Evolutionary conservation across 2,329 filamentous ascomycete species (phyloP).

Genomic region (Ophioceras dolichostomum): DNA sequence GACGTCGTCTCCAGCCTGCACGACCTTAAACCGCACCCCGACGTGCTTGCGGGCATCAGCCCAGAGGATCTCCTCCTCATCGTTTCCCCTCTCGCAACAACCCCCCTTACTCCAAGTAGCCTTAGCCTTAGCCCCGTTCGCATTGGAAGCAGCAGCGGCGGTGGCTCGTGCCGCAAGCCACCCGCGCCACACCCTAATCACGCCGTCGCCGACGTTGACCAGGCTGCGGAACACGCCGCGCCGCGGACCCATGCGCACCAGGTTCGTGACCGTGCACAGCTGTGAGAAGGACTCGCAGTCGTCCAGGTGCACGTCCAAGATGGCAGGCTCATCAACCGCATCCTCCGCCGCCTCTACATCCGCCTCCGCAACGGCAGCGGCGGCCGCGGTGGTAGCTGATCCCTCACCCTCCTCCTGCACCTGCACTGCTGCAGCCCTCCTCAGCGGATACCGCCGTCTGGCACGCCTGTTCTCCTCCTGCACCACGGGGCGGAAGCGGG

Average conservation of each 20-base stretch:
- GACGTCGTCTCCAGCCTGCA: conserved; percentile 27
- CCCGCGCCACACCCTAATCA: conserved; percentile 58
- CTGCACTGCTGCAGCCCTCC: conserved; percentile 3
- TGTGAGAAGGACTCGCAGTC: conserved; percentile 63
- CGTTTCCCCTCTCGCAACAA: no score
- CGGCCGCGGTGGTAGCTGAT: conserved; percentile 4
- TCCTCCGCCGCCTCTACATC: conserved; percentile 6
- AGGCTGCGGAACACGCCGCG: conserved; percentile 51
- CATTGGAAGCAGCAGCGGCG: conserved; percentile 29
- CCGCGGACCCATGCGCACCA: conserved; percentile 53
- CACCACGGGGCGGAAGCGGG: conserved; percentile 54
- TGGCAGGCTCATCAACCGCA: conserved; percentile 28
- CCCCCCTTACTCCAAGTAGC: conserved; percentile 3
- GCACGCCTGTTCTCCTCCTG: conserved; percentile 36
- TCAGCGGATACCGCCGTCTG: conserved; percentile 22
- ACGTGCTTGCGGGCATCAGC: conserved; percentile 49
- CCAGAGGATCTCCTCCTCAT: conserved; percentile 47
- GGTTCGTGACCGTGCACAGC: conserved; percentile 53
- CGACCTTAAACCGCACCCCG: conserved; percentile 56
- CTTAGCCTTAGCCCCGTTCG: conserved; percentile 9
- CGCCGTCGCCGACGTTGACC: conserved; percentile 53
- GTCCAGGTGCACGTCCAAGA: conserved; percentile 52
- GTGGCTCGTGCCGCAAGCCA: conserved; percentile 49
- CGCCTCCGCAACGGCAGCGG: conserved; percentile 3
- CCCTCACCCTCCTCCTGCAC: conserved; percentile 7